A percentile compares a stretch with the other conserved stretches of the same genome.
Evolutionary conservation across 2,329 filamentous ascomycete genomes (phyloP).

Genomic region (Teratosphaeria nubilosa): DNA sequence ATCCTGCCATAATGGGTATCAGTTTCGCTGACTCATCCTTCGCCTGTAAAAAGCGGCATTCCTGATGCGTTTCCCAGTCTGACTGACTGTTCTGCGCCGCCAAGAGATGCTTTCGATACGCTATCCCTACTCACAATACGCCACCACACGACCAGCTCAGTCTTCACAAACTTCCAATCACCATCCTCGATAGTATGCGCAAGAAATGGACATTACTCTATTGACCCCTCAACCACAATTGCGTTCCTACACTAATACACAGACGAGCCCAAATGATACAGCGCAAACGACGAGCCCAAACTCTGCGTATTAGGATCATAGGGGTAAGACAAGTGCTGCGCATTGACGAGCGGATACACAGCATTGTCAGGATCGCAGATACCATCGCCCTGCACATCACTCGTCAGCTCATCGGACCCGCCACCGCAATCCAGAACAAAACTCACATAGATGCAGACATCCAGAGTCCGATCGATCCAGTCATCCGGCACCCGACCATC

Average conservation of each 20-base stretch:
- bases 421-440: neutral
- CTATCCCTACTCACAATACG: too few relatives aligned
- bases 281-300: slow-evolving; percentile 18
- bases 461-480: slow-evolving; percentile 28
- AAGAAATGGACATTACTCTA: too few relatives aligned
- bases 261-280: neutral
- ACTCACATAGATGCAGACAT: slow-evolving; percentile 28
- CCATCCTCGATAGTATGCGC: too few relatives aligned
- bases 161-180: too few relatives aligned
- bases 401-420: neutral
- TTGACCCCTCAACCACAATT: too few relatives aligned
- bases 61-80: too few relatives aligned
- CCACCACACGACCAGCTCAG: too few relatives aligned
- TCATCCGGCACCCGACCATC: slow-evolving; percentile 19
- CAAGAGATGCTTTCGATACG: too few relatives aligned
- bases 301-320: slow-evolving; percentile 20
- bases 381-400: slow-evolving; percentile 22
- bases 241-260: neutral
- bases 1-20: too few relatives aligned
- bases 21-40: too few relatives aligned
- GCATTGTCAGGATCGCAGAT: slow-evolving; percentile 27
- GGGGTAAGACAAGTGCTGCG: slow-evolving; percentile 22
- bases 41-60: too few relatives aligned
- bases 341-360: slow-evolving; percentile 20
- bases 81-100: too few relatives aligned